These are phyloP conservation scores for Plantago ovata DNA, from an alignment of 257 asterid species.

Conservation along the genomic window DNA sequence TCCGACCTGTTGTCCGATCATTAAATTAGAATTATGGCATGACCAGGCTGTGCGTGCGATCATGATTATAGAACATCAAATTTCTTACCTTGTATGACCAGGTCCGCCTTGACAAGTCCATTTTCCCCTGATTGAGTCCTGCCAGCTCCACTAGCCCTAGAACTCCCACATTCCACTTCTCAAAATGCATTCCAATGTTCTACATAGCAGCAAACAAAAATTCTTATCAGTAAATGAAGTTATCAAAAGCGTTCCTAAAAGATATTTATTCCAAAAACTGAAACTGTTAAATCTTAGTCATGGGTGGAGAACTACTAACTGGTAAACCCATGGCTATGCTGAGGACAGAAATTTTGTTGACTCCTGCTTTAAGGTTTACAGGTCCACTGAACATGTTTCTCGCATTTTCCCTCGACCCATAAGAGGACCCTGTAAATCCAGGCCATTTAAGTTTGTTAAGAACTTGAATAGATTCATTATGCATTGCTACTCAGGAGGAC, in stretches of 20 bases:
- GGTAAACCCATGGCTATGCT: conserved; percentile 69
- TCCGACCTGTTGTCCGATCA: conserved; percentile 36
- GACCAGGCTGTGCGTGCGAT: too few relatives aligned
- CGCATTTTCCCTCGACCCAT: conserved; percentile 39
- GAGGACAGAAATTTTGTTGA: conserved; percentile 46
- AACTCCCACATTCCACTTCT: conserved; percentile 51
- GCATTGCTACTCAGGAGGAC: background rate
- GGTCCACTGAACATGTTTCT: conserved; percentile 41
- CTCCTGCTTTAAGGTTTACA: conserved; percentile 39
- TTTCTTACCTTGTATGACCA: conserved; percentile 63
- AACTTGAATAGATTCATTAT: background rate
- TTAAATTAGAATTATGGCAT: too few relatives aligned
- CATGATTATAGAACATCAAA: background rate
- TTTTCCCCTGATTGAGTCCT: conserved; percentile 52
- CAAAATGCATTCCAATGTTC: conserved; percentile 59
- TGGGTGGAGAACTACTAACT: conserved; percentile 32
- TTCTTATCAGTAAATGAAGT: conserved; percentile 11
- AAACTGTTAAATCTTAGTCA: background rate
- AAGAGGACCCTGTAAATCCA: conserved; percentile 44
- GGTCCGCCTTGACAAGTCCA: conserved; percentile 48
- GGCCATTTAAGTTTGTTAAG: background rate
- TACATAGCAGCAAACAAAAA: conserved; percentile 14
- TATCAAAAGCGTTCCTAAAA: background rate
- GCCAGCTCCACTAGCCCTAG: conserved; percentile 44
- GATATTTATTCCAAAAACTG: background rate